Percentiles rank a stretch among this genome's conserved stretches.
Conservation (phyloP, 768 basidiomycete species). For the Boletus coccyginus region DNA sequence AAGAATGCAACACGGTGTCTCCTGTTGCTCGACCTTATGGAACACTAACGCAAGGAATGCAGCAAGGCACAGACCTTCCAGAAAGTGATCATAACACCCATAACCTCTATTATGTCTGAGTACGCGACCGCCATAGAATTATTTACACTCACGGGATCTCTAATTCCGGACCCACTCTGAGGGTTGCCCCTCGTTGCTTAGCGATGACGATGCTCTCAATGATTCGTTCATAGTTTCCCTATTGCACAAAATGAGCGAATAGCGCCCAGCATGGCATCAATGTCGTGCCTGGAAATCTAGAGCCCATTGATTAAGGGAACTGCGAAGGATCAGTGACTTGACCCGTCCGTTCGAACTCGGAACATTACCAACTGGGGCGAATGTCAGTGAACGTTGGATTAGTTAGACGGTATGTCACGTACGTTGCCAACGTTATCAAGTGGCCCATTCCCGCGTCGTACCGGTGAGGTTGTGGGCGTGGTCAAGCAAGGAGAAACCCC, state of each 20-base stretch:
- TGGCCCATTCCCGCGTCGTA: conserved; percentile 60
- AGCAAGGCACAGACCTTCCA: conserved; percentile 64
- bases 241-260: background rate
- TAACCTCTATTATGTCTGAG: conserved; percentile 64
- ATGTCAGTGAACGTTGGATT: background rate
- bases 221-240: conserved; percentile 95
- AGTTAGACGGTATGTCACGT: conserved; percentile 25
- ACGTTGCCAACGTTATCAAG: conserved; percentile 88
- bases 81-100: conserved; percentile 95
- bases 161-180: conserved; percentile 94
- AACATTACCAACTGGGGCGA: conserved; percentile 24
- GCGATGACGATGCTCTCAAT: conserved; percentile 84
- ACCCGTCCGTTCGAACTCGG: background rate
- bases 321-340: conserved; percentile 32
- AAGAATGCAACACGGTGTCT: conserved; percentile 94
- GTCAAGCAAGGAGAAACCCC: background rate
- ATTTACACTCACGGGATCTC: conserved; percentile 76
- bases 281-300: conserved; percentile 81
- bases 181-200: conserved; percentile 81
- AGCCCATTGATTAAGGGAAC: conserved; percentile 97
- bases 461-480: background rate
- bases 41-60: background rate
- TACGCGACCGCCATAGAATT: background rate
- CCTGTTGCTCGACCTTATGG: conserved; percentile 45
- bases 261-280: background rate